Evolutionary conservation across 192 early-diverging fungal species (phyloP).

Genomic region (Phlyctochytrium arcticum): DNA sequence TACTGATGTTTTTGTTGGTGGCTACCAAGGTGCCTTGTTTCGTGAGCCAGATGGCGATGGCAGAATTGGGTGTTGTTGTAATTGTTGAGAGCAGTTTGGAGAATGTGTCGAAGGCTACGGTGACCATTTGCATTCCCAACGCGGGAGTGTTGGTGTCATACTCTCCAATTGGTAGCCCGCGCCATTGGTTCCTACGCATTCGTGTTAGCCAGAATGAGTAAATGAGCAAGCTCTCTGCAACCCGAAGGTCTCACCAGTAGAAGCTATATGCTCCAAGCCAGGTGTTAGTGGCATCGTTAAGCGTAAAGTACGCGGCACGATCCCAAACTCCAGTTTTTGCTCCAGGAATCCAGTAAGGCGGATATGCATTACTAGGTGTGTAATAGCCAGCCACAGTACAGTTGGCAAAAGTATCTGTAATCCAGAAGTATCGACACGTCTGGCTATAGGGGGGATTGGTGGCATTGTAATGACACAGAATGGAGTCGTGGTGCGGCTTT

Average conservation of each 20-base stretch:
- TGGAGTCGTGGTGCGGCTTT: not conserved
- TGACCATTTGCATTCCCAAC: not conserved
- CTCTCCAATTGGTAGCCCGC: not conserved
- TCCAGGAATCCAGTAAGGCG: not conserved
- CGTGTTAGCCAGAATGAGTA: not conserved
- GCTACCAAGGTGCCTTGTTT: not conserved
- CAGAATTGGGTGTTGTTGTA: constrained; percentile 1
- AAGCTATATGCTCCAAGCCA: not conserved
- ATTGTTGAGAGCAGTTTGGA: not conserved
- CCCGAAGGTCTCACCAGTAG: not conserved
- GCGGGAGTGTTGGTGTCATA: not conserved
- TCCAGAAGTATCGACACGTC: not conserved
- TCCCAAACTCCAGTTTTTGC: not conserved
- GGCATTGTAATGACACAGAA: not conserved
- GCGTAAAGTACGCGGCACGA: not conserved
- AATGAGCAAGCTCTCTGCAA: not conserved
- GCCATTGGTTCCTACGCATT: not conserved
- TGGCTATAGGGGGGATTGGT: not conserved
- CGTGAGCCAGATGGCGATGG: constrained; percentile 6
- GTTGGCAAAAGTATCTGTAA: not conserved
- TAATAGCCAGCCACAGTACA: not conserved
- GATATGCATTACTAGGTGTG: not conserved
- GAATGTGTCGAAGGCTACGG: not conserved
- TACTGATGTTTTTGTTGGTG: not conserved
- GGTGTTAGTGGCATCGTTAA: not conserved